Evolutionary conservation across 2,329 filamentous ascomycete species (phyloP), one percentile per base, ranked within the genome.

Genomic region (Pestalotiopsis sp.): DNA sequence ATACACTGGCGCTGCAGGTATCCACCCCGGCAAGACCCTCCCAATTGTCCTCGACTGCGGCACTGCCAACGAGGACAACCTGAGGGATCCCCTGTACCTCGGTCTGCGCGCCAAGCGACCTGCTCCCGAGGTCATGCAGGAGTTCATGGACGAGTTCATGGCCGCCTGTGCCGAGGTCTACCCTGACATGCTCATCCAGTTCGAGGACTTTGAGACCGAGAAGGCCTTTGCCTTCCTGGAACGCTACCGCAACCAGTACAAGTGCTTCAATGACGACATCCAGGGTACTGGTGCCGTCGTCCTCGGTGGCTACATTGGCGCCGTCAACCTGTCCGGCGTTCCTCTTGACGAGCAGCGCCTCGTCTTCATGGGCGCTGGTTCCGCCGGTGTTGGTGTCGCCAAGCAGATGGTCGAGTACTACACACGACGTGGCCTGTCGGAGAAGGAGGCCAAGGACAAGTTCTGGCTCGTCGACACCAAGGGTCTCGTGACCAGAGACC

Each of bases 401-500:
- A 97, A 97, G 87, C 96, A 98, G 85, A 92, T 99, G 72, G 94
- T 97, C 68, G 94, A 97, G 83, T 98, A 94, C 87, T 98, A 98
- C 85, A 94, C 95, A 77, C 93, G 93, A 74, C 93, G 95, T 75
- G 96, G 96, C 56, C 86, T 98, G 77, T 92, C 92, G 11, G 95
- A 98, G 81, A 90, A 94, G 75, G 91, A 93, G 72, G 96, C 96
- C 68, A 91, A 91, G 75, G 90, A 91, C 78, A 96, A 96, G 86
- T 98, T 99, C 89, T 98, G 92, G 90, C 93, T 99, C 62, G 95
- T 98, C 70, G 96, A 98, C 84, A 97, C 94, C 78, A 95, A 96
- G 85, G 96, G 96, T 75, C 91, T 99, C 25, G 95, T 99, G 66
- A 97, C 96, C 72, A 87, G 88, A 71, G 95, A 99, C 84, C 93